Base-by-base conservation (phyloP, 345 rosid genomes). In the Euclidium syriacum region DNA sequence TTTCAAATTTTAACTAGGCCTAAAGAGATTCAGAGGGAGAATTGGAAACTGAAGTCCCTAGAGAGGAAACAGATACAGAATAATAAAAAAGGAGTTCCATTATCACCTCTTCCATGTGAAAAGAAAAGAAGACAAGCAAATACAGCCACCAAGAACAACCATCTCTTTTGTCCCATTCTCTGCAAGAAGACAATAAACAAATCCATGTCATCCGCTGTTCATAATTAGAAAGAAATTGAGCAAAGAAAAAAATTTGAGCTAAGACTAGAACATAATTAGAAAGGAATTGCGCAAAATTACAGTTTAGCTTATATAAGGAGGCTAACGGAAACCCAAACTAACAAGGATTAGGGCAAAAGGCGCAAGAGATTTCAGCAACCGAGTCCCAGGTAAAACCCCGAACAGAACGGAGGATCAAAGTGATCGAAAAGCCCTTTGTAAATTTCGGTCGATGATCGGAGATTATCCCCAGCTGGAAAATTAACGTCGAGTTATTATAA, bases 71-170 rank as follows among this genome's bases (percentile, higher is more conserved):
- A 38, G 10, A 35, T 10, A 68, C 2, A 35, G 6, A 47, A 56
- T 26, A 32, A 42, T 43, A 4, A 38, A 4, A 38, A 1, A 42
- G 24, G 9, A 62, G 43, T 50, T 34, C 10, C 17, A 39, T 11
- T 38, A 71, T 36, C 22, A 86, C 87, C 87, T 83, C 85, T 78
- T 5, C 71, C 79, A 54, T 43, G 14, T 44, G 83, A 73, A 42
- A 52, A 71, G 19, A 46, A 67, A 52, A 74, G 30, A 20, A 81
- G 62, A 59, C 47, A 72, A 33, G 55, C 59, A 46, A 72, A 55
- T 43, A 77, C 47, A 46, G 66, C 70, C 54, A 75, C 25, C 6
- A 75, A 43, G 48, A 56, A 15, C n/a, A 81, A 40, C 76, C 53
- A 71, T 62, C 74, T 50, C 42, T 43, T 80, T 44, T 19, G 73